Base-by-base conservation (phyloP, 208 protist genomes). In the Phytomonas francai region DNA sequence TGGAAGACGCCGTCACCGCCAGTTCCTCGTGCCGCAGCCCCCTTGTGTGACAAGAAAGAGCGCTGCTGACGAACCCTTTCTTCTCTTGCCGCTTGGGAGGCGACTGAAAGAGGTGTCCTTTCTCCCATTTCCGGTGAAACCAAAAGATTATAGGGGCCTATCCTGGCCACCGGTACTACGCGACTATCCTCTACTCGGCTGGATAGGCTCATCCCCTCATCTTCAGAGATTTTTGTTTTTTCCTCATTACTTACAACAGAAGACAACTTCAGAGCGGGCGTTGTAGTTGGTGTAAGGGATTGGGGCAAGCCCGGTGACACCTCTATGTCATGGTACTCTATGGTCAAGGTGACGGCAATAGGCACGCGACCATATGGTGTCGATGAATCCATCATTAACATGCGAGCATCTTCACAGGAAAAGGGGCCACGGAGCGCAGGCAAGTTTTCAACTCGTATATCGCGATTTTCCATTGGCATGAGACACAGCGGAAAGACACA, bases 401-500 rank as follows among this genome's bases (percentile, higher is more conserved):
- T 63, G n/a, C 90, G 85, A 49, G 87, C 85, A 67, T 95, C 90
- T 33, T 88, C 75, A 71, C 87, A 93, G 25, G 87, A 89, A 64
- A 95, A 95, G 34, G 90, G 90, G 1, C 90, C 90, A 0, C 81
- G 81, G 64, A 95, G 71, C 8, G 86, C 81, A 0, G 90, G 90
- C 32, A 95, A 68, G 67, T 93, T 84, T 73, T 93, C 87, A 11
- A 93, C 83, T 27, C 79, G 87, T 1, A 95, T 70, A 68, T 93
- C 86, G 45, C 85, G 76, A 68, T 95, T 80, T 65, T 88, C 74
- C 87, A 95, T 87, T 39, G 87, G 87, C 84, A 95, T 83, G 68
- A 95, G 79, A 72, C 87, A 95, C 28, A 95, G 77, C 28, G 90
- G 90, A 67, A 95, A 83, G 58, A 95, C 90, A 60, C 85, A 88